Evolutionary conservation across 371 early-diverging fungal genomes (phyloP).

Genomic region (Mucor irregularis): DNA sequence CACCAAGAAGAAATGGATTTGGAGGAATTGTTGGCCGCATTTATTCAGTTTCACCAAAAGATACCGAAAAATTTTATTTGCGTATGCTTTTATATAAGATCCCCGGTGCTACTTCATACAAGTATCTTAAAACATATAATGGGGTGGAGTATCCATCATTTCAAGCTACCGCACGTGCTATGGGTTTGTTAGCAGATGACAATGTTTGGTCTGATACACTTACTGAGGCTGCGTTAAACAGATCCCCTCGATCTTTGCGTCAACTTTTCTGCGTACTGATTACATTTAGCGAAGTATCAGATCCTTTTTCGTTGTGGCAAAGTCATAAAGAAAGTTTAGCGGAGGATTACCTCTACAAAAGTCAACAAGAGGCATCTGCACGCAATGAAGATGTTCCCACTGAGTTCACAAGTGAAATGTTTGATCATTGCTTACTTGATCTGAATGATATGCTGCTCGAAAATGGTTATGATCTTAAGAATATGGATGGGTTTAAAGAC

Average conservation of each 20-base stretch:
- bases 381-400: no score
- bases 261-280: constrained; percentile 19
- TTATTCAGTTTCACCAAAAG: no score
- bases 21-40: no score
- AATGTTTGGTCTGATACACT: background rate
- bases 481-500: no score
- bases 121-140: background rate
- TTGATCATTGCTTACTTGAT: no score
- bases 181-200: background rate
- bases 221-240: background rate
- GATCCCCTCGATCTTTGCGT: background rate
- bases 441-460: no score
- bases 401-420: no score
- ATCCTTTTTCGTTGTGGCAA: background rate
- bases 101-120: background rate
- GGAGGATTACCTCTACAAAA: no score
- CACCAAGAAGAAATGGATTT: background rate
- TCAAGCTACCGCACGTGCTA: background rate
- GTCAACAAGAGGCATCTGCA: no score
- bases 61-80: background rate
- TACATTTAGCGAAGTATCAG: constrained; percentile 3
- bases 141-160: background rate
- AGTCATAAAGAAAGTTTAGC: no score
- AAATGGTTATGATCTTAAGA: no score
- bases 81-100: background rate